Evolutionary conservation across 1,284 basidiomycete genomes (phyloP).

Genomic region (Peniophora sp.): DNA sequence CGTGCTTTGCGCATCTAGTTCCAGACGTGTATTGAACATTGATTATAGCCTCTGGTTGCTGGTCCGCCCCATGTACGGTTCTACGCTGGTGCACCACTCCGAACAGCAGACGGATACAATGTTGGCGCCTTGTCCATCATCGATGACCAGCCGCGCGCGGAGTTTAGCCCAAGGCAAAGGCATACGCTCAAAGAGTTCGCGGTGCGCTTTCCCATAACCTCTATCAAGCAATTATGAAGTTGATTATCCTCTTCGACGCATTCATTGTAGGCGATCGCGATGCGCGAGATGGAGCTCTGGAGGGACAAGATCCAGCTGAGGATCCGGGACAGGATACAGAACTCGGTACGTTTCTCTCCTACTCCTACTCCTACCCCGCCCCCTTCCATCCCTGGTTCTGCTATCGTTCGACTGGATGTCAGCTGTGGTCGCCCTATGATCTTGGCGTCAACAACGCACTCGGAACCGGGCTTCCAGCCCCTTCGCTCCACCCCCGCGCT

Average conservation of each 20-base stretch:
- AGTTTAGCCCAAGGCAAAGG: constrained; percentile 84
- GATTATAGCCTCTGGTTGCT: constrained; percentile 72
- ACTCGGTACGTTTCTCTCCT: constrained; percentile 47
- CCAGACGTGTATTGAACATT: constrained; percentile 6
- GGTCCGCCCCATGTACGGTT: constrained; percentile 72
- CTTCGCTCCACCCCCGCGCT: too few species aligned
- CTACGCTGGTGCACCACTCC: constrained; percentile 86
- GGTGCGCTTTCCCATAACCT: too few species aligned
- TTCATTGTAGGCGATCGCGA: constrained; percentile 82
- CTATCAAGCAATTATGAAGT: too few species aligned
- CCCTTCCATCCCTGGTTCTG: too few species aligned
- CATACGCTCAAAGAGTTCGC: constrained; percentile 95
- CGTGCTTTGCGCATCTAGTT: constrained; percentile 15
- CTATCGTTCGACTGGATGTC: too few species aligned
- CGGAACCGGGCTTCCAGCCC: too few species aligned
- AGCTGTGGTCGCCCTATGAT: too few species aligned
- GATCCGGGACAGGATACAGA: constrained; percentile 87
- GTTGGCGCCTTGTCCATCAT: constrained; percentile 84
- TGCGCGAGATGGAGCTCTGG: constrained; percentile 95
- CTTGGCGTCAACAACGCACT: too few species aligned
- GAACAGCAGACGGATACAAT: constrained; percentile 86
- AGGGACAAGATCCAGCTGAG: constrained; percentile 91
- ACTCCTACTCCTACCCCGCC: background rate
- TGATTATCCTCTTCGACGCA: too few species aligned
- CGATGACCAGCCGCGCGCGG: constrained; percentile 76